Evolutionary conservation across 805 yeast genomes (phyloP).

Genomic region (Hyphopichia homilentoma): DNA sequence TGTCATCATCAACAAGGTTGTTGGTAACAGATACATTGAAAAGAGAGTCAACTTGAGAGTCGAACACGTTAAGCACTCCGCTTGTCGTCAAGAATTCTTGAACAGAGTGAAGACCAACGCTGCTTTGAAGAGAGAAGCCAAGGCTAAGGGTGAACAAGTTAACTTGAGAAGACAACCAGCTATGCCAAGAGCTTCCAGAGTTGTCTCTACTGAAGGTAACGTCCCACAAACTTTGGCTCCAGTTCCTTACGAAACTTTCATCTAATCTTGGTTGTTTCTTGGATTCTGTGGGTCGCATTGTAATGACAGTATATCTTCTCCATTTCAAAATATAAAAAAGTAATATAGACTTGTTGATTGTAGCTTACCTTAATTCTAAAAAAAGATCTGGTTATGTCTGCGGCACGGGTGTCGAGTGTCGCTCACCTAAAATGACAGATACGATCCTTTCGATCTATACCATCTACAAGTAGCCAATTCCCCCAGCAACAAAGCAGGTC

Average conservation of each 20-base stretch:
- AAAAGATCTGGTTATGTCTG: no score
- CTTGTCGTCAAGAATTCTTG: conserved; percentile 98
- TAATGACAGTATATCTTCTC: conserved; percentile 1
- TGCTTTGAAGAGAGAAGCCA: conserved; percentile 89
- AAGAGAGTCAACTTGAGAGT: conserved; percentile 98
- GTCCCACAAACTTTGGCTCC: conserved; percentile 98
- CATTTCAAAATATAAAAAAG: conserved; percentile 1
- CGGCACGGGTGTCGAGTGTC: no score
- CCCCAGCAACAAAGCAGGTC: no score
- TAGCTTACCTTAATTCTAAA: no score
- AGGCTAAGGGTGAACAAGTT: conserved; percentile 86
- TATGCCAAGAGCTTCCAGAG: conserved; percentile 91
- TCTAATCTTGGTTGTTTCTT: conserved; percentile 47
- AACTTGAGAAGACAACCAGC: conserved; percentile 98
- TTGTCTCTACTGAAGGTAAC: conserved; percentile 77
- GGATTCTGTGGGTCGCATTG: neutral
- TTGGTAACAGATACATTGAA: conserved; percentile 98
- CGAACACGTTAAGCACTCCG: conserved; percentile 99
- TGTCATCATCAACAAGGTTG: conserved; percentile 97
- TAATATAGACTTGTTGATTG: no score
- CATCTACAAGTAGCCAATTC: no score
- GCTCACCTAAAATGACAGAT: no score
- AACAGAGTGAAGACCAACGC: conserved; percentile 98
- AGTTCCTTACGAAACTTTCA: conserved; percentile 99
- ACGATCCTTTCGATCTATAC: no score